Evolutionary conservation across 2,329 filamentous ascomycete species (phyloP).

Genomic region (Ascomycota sp.): DNA sequence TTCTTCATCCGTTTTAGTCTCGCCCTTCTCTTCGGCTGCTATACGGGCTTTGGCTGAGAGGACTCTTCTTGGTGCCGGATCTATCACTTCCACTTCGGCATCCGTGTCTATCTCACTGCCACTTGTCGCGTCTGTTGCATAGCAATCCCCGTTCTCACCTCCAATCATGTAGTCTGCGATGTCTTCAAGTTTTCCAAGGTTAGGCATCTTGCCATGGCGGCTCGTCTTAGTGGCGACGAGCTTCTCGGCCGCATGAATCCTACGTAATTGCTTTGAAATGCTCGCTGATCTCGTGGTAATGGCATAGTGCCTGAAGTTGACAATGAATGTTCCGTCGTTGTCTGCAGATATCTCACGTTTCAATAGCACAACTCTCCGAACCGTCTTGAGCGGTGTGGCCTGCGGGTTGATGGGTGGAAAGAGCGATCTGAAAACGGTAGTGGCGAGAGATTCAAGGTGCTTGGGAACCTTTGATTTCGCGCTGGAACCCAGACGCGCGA

Average conservation of each 20-base stretch:
- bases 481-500: constrained; percentile 41
- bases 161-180: constrained; percentile 89
- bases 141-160: constrained; percentile 49
- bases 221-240: constrained; percentile 38
- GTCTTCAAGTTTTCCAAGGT: constrained; percentile 75
- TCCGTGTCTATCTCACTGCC: constrained; percentile 88
- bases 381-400: constrained; percentile 71
- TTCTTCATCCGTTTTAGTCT: constrained; percentile 23
- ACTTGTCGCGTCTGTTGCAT: constrained; percentile 64
- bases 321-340: constrained; percentile 48
- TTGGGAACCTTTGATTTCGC: constrained; percentile 56
- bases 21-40: constrained; percentile 15
- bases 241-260: constrained; percentile 69
- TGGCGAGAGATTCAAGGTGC: constrained; percentile 79
- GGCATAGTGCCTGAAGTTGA: constrained; percentile 83
- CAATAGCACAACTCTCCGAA: constrained; percentile 70
- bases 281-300: constrained; percentile 78
- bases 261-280: constrained; percentile 60
- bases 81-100: constrained; percentile 72
- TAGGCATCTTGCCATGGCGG: constrained; percentile 52
- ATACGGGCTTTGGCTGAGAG: constrained; percentile 27
- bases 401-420: constrained; percentile 93
- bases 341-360: constrained; percentile 48
- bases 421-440: constrained; percentile 83
- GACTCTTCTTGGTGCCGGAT: constrained; percentile 39